Base-by-base conservation (phyloP, 106 monocot genomes). In the Vanilla planifolia region DNA sequence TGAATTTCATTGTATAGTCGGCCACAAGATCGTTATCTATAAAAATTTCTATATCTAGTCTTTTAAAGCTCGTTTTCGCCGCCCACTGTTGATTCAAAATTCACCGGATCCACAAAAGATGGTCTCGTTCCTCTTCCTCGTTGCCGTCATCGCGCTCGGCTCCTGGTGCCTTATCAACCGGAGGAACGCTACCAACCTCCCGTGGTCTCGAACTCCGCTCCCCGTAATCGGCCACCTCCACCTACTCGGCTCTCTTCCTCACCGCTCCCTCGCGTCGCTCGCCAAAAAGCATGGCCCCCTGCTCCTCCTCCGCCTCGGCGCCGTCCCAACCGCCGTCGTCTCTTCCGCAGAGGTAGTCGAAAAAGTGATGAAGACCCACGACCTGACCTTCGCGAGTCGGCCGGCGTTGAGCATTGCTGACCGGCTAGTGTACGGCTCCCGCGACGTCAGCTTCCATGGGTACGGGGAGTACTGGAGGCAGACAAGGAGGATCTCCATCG, bases 381-480 rank as follows among this genome's bases (percentile, higher is more conserved):
- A 75, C 52, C 5, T 36, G 13, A n/a, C 3, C 44, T 44, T 75
- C 9, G n/a, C 37, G 0, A 41, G 4, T 25, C 30, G 74, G 24
- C 68, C 67, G 0, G 1, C 14, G 16, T 17, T 13, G 2, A 3
- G 34, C 61, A 20, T 62, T 6, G 11, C 27, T 0, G n/a, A 55
- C 33, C 26, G 28, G 20, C 10, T 67, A 22, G 6, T 55, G 2
- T 75, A 68, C 37, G 30, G 23, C 1, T 5, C 29, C 43, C 11
- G 13, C 10, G 59, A 33, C 9, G 0, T 75, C 42, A 10, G 15
- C 62, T 68, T 75, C 55, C n/a, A 61, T 1, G 62, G 52, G 33
- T 68, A 75, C 55, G 60, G 67, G 30, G 67, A 68, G 10, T 37
- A 62, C 51, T 75, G 74, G 74, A 28, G 74, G 22, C 51, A 55